Base-by-base conservation (phyloP, 2,329 filamentous ascomycete genomes). In the Trichoderma atrobrunneum region DNA sequence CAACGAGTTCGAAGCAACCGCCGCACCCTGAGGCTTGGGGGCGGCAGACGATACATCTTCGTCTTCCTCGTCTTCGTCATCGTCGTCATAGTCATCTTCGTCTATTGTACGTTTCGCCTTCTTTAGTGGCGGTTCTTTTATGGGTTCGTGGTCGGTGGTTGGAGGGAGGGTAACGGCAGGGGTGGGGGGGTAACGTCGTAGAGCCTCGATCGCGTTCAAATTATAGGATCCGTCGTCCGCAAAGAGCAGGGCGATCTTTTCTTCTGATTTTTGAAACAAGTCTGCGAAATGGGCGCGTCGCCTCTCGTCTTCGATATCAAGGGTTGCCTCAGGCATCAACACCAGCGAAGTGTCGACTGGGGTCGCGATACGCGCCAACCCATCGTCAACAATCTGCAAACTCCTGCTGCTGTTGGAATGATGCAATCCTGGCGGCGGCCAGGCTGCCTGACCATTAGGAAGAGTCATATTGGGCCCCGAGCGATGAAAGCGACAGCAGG, bases 71-170 rank as follows among this genome's bases (percentile, higher is more conserved):
- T 93, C 91, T 18, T 93, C 92, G 56, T 95, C 92, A 72, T 97
- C 94, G 77, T 95, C 93, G 76, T 92, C 93, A 79, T 95, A 95
- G 82, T 95, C 92, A 77, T 94, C 92, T 80, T 95, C 93, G 77
- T 94, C 90, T 86, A 95, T 94, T 79, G 89, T 86, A 78, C 93
- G 88, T 81, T 92, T 92, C 61, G 90, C 87, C 82, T 93, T 92
- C 83, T 96, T 97, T 72, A 87, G 83, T 48, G 90, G 89, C 68
- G 89, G 88, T 78, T 91, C 87, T 76, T 85, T 84, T 76, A 88
- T 84, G 60, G 87, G 85, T 74, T 85, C 82, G 79, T 92, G 85
- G 82, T 90, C 87, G 81, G 87, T 89, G 74, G 88, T 82, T 74
- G 86, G 84, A 71, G 84, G 90, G 78, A 82, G 84, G 78, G 84